Evolutionary conservation across 768 basidiomycete species (phyloP).

Genomic region (Gyrodon lividus): DNA sequence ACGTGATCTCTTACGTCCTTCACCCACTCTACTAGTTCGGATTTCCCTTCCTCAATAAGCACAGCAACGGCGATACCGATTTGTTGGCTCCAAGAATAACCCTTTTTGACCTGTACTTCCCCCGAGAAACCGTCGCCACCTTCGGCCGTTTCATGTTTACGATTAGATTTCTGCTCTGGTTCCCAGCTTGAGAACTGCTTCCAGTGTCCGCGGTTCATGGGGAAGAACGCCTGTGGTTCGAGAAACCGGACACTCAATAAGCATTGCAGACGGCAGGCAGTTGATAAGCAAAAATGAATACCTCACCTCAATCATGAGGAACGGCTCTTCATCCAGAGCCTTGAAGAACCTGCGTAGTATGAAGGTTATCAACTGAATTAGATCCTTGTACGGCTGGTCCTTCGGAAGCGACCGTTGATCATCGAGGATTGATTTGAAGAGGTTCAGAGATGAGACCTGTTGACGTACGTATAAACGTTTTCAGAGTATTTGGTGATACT

Average conservation of each 20-base stretch:
- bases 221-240: conserved; percentile 71
- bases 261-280: conserved; percentile 12
- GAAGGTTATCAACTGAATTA: conserved; percentile 80
- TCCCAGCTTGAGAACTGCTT: conserved; percentile 81
- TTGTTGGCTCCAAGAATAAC: conserved; percentile 86
- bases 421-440: conserved; percentile 85
- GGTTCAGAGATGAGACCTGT: conserved; percentile 84
- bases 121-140: conserved; percentile 47
- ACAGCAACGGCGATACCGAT: conserved; percentile 81
- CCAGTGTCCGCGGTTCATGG: conserved; percentile 85
- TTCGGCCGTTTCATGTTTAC: conserved; percentile 25
- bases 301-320: conserved; percentile 85
- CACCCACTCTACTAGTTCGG: conserved; percentile 72
- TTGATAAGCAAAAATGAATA: conserved; percentile 28
- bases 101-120: conserved; percentile 83
- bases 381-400: conserved; percentile 78
- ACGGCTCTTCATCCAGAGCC: conserved; percentile 75
- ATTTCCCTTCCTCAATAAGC: conserved; percentile 64
- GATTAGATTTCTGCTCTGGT: conserved; percentile 47
- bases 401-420: conserved; percentile 78
- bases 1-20: conserved; percentile 61
- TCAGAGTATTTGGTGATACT: conserved; percentile 19
- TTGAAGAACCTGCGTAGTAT: conserved; percentile 95
- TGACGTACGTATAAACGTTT: conserved; percentile 20
- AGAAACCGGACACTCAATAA: conserved; percentile 15